A percentile compares a stretch with the other conserved stretches of the same genome.
Evolutionary conservation across 208 protist genomes (phyloP).

Genomic region (Crithidia mellificae): DNA sequence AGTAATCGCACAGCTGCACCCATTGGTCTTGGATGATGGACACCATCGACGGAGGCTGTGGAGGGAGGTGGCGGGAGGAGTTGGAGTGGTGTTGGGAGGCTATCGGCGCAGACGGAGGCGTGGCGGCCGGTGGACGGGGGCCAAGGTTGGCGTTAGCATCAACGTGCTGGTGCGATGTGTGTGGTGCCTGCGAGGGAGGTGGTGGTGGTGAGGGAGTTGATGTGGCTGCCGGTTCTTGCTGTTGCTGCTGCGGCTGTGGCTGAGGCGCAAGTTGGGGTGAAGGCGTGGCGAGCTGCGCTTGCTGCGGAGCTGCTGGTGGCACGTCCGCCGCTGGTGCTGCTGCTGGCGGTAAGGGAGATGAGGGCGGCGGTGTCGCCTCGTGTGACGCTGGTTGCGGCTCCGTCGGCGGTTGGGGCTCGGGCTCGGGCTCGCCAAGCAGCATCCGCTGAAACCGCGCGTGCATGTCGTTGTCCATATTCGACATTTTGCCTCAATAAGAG

Average conservation of each 20-base stretch:
- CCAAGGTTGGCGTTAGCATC: slow-evolving; percentile 12
- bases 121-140: background rate
- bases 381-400: background rate
- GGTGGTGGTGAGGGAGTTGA: no score
- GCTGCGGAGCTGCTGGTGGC: background rate
- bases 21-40: slow-evolving; percentile 40
- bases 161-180: background rate
- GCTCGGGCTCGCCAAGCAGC: slow-evolving; percentile 10
- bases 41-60: slow-evolving; percentile 23
- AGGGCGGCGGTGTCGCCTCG: background rate
- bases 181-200: background rate
- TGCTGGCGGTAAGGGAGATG: background rate
- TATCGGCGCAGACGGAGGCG: background rate
- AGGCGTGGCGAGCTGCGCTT: background rate
- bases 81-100: no score
- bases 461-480: slow-evolving; percentile 15
- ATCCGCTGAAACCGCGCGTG: slow-evolving; percentile 21
- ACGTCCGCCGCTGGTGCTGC: background rate
- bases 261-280: background rate
- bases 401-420: background rate
- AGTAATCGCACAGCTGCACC: slow-evolving; percentile 57
- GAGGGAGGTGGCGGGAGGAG: background rate
- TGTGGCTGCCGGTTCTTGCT: no score
- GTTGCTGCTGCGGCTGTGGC: no score
- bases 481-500: background rate